These are phyloP conservation scores for Pleurotus giganteus DNA, from an alignment of 768 basidiomycete species.

Conservation along the genomic window DNA sequence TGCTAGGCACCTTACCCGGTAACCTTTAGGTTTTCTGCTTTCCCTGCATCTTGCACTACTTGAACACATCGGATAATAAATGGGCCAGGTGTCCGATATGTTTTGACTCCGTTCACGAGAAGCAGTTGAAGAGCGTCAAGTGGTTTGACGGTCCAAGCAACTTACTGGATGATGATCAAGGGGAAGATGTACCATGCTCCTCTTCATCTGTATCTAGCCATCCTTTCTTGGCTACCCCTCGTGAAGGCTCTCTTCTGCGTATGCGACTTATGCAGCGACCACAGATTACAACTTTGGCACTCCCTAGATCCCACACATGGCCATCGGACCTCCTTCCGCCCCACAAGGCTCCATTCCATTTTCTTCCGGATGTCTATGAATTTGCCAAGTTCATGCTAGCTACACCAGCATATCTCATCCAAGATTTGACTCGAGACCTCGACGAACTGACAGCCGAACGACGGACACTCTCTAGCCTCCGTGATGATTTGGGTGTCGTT, in stretches of 20 bases:
- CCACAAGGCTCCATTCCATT: constrained; percentile 93
- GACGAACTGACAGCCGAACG: constrained; percentile 73
- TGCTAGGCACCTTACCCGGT: constrained; percentile 6
- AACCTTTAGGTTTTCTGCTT: constrained; percentile 81
- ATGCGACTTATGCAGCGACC: constrained; percentile 94
- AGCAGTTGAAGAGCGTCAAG: constrained; percentile 89
- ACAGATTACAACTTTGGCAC: constrained; percentile 90
- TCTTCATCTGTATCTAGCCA: constrained; percentile 36
- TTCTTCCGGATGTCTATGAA: constrained; percentile 85
- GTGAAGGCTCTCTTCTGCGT: constrained; percentile 58
- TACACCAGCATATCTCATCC: constrained; percentile 78
- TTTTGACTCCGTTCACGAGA: constrained; percentile 87
- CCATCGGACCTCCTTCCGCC: constrained; percentile 90
- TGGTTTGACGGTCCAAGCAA: constrained; percentile 67
- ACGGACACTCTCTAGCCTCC: constrained; percentile 56
- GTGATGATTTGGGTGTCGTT: constrained; percentile 72
- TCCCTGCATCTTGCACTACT: constrained; percentile 90
- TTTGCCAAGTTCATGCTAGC: constrained; percentile 97
- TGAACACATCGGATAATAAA: constrained; percentile 82
- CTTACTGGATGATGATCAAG: constrained; percentile 27
- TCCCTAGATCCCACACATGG: constrained; percentile 91
- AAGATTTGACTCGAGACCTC: constrained; percentile 71
- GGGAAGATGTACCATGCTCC: constrained; percentile 31
- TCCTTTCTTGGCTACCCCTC: constrained; percentile 38
- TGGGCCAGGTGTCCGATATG: constrained; percentile 96